Percentiles rank a stretch among this genome's conserved stretches.
phyloP scores from a whole-genome alignment of 331 rosid genomes.

The Dryas integrifolia region DNA sequence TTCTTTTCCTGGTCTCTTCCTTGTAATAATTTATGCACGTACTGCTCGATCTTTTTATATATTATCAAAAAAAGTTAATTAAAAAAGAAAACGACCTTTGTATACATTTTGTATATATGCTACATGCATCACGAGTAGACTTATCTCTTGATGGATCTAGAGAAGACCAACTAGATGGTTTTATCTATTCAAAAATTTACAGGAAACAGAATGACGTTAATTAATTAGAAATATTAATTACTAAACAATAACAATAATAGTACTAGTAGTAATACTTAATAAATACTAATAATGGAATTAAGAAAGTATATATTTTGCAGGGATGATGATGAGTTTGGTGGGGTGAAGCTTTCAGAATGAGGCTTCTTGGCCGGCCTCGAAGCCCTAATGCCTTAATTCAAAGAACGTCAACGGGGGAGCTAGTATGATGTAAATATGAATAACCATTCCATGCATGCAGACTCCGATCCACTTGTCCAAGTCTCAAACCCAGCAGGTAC shows the following conservation, averaged over 20 bases:
- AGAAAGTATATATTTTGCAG: no score
- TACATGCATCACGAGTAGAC: background rate
- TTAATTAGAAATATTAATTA: no score
- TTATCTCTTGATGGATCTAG: background rate
- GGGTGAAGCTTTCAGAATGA: background rate
- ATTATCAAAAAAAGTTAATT: background rate
- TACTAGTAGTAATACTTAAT: no score
- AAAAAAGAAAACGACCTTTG: background rate
- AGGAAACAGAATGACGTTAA: background rate
- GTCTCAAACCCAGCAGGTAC: conserved; percentile 5
- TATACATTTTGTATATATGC: background rate
- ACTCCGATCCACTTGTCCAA: background rate
- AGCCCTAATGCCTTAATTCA: conserved; percentile 19
- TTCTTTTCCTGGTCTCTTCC: no score
- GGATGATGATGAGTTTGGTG: background rate
- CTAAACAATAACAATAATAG: no score
- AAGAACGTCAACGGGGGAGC: conserved; percentile 28
- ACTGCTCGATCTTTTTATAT: background rate
- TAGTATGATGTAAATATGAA: background rate
- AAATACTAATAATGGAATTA: no score
- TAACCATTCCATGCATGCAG: background rate
- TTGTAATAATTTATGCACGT: no score
- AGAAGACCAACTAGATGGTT: background rate
- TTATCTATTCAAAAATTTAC: background rate
- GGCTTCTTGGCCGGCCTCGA: conserved; percentile 12